Evolutionary conservation across 495 filamentous ascomycete genomes (phyloP).

Genomic region (Penicillium dipodomyicola): DNA sequence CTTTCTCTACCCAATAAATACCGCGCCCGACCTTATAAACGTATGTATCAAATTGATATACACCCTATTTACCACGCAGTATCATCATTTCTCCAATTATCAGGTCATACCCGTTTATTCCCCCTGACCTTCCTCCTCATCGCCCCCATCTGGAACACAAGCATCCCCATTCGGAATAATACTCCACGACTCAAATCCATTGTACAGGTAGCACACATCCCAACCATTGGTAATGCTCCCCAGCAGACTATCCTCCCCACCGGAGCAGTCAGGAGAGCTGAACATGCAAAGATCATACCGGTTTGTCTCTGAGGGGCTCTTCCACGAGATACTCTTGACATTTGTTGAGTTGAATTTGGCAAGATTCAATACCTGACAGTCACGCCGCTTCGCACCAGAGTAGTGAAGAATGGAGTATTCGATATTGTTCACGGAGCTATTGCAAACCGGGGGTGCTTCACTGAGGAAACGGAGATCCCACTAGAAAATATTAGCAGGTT

Average conservation of each 20-base stretch:
- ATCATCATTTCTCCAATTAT: background rate
- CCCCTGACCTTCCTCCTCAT: background rate
- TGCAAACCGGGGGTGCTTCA: slow-evolving; percentile 22
- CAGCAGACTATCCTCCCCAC: slow-evolving; percentile 4
- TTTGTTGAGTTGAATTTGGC: slow-evolving; percentile 12
- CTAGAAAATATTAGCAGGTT: slow-evolving; percentile 15
- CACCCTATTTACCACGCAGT: background rate
- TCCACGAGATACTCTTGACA: slow-evolving; percentile 35
- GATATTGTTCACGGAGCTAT: slow-evolving; percentile 23
- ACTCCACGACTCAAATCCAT: slow-evolving; percentile 25
- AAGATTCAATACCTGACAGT: slow-evolving; percentile 14
- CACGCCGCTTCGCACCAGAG: slow-evolving; percentile 11
- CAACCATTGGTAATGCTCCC: slow-evolving; percentile 27
- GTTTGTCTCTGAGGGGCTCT: slow-evolving; percentile 21
- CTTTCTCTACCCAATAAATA: background rate
- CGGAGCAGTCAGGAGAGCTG: slow-evolving; percentile 16
- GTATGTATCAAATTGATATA: background rate
- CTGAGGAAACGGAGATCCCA: slow-evolving; percentile 35
- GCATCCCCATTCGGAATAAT: slow-evolving; percentile 23
- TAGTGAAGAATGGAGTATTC: slow-evolving; percentile 21
- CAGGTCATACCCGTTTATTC: background rate
- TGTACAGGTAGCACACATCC: slow-evolving; percentile 33
- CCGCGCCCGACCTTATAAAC: background rate
- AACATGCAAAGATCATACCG: slow-evolving; percentile 31
- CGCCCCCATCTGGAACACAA: slow-evolving; percentile 14